phyloP scores from a whole-genome alignment of 73 alveolate species.

The Strombidium stylifer region DNA sequence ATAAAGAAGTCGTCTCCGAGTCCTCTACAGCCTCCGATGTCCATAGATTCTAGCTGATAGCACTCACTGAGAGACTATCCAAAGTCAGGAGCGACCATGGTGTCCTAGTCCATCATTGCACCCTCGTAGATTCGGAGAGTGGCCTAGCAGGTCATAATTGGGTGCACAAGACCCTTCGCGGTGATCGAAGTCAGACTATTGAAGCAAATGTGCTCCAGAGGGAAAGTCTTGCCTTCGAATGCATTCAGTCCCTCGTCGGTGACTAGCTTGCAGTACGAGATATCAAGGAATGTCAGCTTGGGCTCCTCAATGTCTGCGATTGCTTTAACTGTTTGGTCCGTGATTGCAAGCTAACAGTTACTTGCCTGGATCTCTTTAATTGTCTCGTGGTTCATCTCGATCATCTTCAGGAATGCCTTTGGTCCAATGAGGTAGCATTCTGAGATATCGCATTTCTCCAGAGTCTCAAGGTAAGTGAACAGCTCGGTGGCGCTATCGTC shows the following conservation, averaged over 20 bases:
- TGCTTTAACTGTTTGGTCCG: conserved; percentile 17
- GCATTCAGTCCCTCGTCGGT: conserved; percentile 50
- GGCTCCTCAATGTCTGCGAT: conserved; percentile 9
- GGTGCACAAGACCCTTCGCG: conserved; percentile 18
- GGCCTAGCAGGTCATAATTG: conserved; percentile 1
- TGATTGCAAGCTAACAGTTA: conserved; percentile 31
- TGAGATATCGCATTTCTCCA: conserved; percentile 27
- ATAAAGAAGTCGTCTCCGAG: conserved; percentile 45
- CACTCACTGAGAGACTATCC: conserved; percentile 35
- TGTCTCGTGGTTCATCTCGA: conserved; percentile 15
- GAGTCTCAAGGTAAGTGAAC: conserved; percentile 1
- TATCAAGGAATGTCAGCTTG: conserved; percentile 22
- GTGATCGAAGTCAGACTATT: conserved; percentile 22
- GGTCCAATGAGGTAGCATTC: conserved; percentile 30
- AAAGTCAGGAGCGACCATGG: conserved; percentile 22
- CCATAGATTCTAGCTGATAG: conserved; percentile 40
- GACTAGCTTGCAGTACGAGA: conserved; percentile 25
- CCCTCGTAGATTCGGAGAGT: conserved; percentile 22
- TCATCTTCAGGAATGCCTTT: conserved; percentile 6
- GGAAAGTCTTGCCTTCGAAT: conserved; percentile 19
- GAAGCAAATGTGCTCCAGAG: conserved; percentile 19
- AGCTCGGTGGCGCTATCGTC: conserved; percentile 17
- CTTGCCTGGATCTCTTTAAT: conserved; percentile 41
- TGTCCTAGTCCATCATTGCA: conserved; percentile 31
- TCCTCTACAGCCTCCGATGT: conserved; percentile 39